Evolutionary conservation across 75 land plant genomes (phyloP), one percentile per base, ranked within the genome.

Genomic region (Sequoia sempervirens): DNA sequence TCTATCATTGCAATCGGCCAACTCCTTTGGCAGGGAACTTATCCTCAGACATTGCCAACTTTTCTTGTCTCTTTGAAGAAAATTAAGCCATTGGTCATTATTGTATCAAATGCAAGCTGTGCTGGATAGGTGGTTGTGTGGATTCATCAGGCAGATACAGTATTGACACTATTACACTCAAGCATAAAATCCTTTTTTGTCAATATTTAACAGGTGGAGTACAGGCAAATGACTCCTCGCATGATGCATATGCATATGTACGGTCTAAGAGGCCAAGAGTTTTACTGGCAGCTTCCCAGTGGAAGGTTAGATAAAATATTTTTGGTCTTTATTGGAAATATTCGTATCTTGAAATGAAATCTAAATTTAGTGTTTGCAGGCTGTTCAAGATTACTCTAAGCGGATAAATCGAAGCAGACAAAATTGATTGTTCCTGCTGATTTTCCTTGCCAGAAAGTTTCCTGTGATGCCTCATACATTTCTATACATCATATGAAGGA

Each of bases 181-280:
- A 52, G 20, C 74, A 56, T 78, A 45, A 78, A 26, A 9, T 3
- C 46, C 61, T 74, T 53, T 84, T 52, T 47, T 53, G 54, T 23
- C 79, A 11, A 36, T n/a, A 54, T 18, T 23, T 72, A 54, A 14
- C 90, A 97, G 99, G 89, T 95, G 61, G 84, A 94, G 43, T 86
- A 94, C 81, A 95, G 87, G 88, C 90, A 92, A 41, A 97, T 97
- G 98, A 90, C 96, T n/a, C 97, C 99, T 61, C 84, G n/a, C n/a
- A 82, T 61, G 87, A 87, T 84, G 97, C 99, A 23, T 89, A 87
- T 41, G 83, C 86, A 41, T 91, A 90, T 87, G 96, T 97, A 20
- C 85, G 91, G 75, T 92, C 95, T 15, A 93, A 87, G 56, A 86
- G 99, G 80, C 98, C 99, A 82, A 91, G 99, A 74, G 96, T 97